Evolutionary conservation across 23 red algal species (phyloP).

Genomic region (Cyanidium caldarium): DNA sequence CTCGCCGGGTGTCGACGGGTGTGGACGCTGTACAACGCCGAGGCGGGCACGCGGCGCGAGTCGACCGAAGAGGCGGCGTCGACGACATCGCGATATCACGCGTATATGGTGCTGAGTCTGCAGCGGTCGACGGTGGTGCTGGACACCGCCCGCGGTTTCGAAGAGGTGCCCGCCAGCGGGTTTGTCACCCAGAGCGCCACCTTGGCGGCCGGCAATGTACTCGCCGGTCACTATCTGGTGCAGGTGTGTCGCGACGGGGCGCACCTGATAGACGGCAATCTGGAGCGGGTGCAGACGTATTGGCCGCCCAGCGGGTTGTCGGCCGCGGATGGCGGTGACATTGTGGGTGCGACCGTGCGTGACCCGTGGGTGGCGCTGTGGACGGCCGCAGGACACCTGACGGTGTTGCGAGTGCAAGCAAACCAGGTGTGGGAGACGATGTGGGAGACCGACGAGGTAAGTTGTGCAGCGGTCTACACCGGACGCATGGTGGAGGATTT

Average conservation of each 20-base stretch:
- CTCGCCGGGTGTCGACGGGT: background rate
- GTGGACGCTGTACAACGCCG: background rate
- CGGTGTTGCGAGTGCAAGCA: slow-evolving; percentile 24
- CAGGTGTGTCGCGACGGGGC: slow-evolving; percentile 45
- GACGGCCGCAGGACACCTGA: slow-evolving; percentile 12
- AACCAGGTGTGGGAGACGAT: background rate
- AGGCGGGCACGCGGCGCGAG: background rate
- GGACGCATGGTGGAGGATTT: no score
- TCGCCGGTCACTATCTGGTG: slow-evolving; percentile 26
- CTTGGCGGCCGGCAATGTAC: slow-evolving; percentile 52
- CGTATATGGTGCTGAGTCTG: slow-evolving; percentile 36
- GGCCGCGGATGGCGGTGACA: background rate
- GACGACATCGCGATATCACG: no score
- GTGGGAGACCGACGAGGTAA: no score
- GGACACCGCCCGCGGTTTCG: slow-evolving; percentile 21
- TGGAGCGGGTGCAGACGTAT: slow-evolving; percentile 16
- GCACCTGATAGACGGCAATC: slow-evolving; percentile 29
- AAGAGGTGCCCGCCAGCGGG: slow-evolving; percentile 18
- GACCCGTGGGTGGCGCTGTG: slow-evolving; percentile 71
- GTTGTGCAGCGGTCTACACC: no score
- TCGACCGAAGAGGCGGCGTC: no score
- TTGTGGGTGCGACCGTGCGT: slow-evolving; percentile 39
- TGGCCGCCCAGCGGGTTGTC: slow-evolving; percentile 1
- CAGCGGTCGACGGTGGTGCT: slow-evolving; percentile 18
- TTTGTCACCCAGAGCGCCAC: slow-evolving; percentile 26